Evolutionary conservation across 441 rosid genomes (phyloP), one percentile per base, ranked within the genome.

Genomic region (Adansonia gregorii): DNA sequence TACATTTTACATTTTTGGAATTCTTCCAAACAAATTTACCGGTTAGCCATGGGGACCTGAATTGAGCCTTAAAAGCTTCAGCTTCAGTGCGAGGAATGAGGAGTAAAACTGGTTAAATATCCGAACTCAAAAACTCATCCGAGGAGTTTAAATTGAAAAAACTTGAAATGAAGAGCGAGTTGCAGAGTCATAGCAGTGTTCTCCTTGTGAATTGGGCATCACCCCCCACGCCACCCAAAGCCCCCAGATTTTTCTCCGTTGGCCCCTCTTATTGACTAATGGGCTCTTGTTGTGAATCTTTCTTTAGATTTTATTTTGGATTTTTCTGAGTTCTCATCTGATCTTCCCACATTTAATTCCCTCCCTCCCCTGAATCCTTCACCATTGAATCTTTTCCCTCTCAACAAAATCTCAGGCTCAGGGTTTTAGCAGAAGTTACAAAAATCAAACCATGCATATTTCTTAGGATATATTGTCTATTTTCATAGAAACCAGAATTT

Each of bases 241-340:
- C 35, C 35, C 35, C 35, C 35, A 27, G 35, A 27, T 27, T 27
- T 27, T 27, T 27, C 35, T 27, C 51, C 6, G 49, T 14, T 31
- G 64, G n/a, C 49, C 31, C 46, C 55, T 4, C 48, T 64, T 55
- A 63, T 64, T 41, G 58, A 48, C 55, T 43, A 1, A 64, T 64
- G 12, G 70, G 45, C 64, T 51, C 41, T 55, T 72, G 8, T 8
- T 61, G n/a, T 46, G n/a, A 49, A 74, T 74, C 77, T 74, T 74
- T 63, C 70, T 3, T 45, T 49, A 31, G 77, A 63, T 74, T 63
- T 74, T 74, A 48, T 27, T 61, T 46, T 72, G 49, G 75, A 72
- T 72, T 54, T 39, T 27, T 27, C 35, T 72, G 51, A 22, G 31
- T 6, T 65, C 79, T 74, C 77, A 74, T 70, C 61, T 74, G 70